Evolutionary conservation across 2,329 filamentous ascomycete species (phyloP), one percentile per base, ranked within the genome.

Genomic region (Colletotrichum aenigma): DNA sequence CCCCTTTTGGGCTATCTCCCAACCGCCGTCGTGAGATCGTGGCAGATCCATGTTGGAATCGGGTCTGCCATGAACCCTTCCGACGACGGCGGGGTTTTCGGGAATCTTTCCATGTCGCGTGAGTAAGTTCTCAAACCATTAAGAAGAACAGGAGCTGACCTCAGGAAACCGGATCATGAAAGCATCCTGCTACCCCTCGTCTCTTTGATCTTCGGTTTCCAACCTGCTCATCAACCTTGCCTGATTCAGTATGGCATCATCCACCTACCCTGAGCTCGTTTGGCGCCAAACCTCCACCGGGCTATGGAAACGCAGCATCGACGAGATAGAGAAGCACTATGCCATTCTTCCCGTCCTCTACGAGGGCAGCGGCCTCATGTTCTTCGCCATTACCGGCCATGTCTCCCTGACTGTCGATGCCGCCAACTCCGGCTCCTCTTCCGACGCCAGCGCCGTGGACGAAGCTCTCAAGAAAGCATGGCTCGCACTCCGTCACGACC

Each of bases 271-370:
- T 18, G 64, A 75, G 10, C 70, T 75, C 7, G 24, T 24, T 26
- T 85, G 84, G 84, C 77, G 69, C 0, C 77, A 82, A n/a, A 75
- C 66, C 4, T 58, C 58, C 1, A 78, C 82, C 5, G 80, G 81
- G 6, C 34, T 79, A 2, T 86, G 84, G 83, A 78, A 81, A 8
- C 82, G 84, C 7, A 79, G 79, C n/a, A 78, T 85, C 10, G 86
- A 88, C 34, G 86, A 88, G 71, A 80, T 82, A 0, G 86, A 88
- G 69, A 77, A 84, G 18, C 85, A 85, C 43, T 88, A 88, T 73
- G 81, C 84, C 0, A 78, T 82, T 1, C 75, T 87, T 12, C 81
- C 81, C 0, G 82, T 81, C 13, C 76, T 79, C 0, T 87, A 83
- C 52, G 79, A 84, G 28, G 84, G 80, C 2, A 86, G 80, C 34